Evolutionary conservation across 495 filamentous ascomycete genomes (phyloP), one percentile per base, ranked within the genome.

Genomic region (Aspergillus sclerotiicarbonarius): DNA sequence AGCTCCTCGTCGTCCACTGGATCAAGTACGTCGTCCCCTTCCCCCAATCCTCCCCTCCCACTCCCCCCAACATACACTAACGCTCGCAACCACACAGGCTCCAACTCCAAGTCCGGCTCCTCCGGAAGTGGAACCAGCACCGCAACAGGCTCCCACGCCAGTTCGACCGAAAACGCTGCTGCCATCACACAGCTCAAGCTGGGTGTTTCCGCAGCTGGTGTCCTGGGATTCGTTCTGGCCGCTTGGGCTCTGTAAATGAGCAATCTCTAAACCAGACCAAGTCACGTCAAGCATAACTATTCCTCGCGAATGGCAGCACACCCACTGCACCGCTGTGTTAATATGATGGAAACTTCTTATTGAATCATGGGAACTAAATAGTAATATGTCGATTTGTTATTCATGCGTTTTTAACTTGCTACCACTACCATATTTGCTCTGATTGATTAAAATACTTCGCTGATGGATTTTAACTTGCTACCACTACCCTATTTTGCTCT

Each of bases 151-250:
- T 61, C 66, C 29, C 57, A 31, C 20, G n/a, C 64, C 15, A 45
- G 59, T 41, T 46, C 64, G 39, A 68, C 70, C 31, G 57, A 54
- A 44, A 72, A 73, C 29, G 70, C 72, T n/a, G 74, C 70, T 20
- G 21, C 58, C 49, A 53, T 44, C 45, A 43, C 32, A 10, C 51
- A 67, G 39, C 29, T 70, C 35, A 67, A 73, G 64, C 57, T 76
- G 6, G 68, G 74, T 54, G 69, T 66, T 54, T 78, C 72, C 8
- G 64, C 70, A 33, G 75, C 68, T 31, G 67, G 74, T 45, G 52
- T 77, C n/a, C 50, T 73, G 18, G 75, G 75, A 25, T 57, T 76
- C 39, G 58, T 73, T 6, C 47, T 75, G 47, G 75, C 71, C 47
- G 69, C 70, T 33, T 71, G 71, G 51, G 74, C 68, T 69, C 65